Evolutionary conservation across 352 stramenopile species (phyloP).

Genomic region (Phytophthora kernoviae): DNA sequence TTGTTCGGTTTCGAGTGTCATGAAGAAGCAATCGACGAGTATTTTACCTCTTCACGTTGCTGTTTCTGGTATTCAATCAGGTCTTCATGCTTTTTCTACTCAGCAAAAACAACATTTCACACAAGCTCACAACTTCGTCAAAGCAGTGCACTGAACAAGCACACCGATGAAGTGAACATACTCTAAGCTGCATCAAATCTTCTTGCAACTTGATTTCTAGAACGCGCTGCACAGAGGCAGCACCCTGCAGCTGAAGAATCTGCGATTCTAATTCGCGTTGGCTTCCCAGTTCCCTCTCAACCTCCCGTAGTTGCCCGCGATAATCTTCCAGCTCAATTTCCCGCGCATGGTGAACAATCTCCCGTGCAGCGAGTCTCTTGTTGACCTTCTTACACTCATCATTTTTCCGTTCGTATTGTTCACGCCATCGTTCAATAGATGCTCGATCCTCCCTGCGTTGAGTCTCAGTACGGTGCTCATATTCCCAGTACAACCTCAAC

Average conservation of each 20-base stretch:
- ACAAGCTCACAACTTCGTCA: no score
- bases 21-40: not conserved
- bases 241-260: constrained; percentile 47
- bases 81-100: constrained; percentile 52
- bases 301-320: constrained; percentile 37
- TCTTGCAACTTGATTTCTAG: constrained; percentile 37
- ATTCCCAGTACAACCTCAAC: constrained; percentile 73
- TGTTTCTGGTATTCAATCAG: constrained; percentile 46
- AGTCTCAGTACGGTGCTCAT: constrained; percentile 54
- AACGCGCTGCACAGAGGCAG: constrained; percentile 29
- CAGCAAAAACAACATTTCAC: not conserved
- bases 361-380: constrained; percentile 61
- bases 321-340: constrained; percentile 61
- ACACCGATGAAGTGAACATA: constrained; percentile 1
- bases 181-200: constrained; percentile 44
- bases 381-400: constrained; percentile 48
- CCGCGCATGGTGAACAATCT: constrained; percentile 53
- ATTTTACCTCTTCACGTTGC: constrained; percentile 47
- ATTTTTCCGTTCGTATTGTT: constrained; percentile 52
- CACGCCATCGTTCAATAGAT: constrained; percentile 50
- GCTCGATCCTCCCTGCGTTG: constrained; percentile 55
- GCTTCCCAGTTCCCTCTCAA: constrained; percentile 43
- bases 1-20: not conserved
- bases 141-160: no score
- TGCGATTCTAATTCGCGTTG: constrained; percentile 44